Percentiles rank a stretch among this genome's conserved stretches.
Evolutionary conservation across 2,329 filamentous ascomycete species (phyloP).

Genomic region (Rutstroemia sp.): DNA sequence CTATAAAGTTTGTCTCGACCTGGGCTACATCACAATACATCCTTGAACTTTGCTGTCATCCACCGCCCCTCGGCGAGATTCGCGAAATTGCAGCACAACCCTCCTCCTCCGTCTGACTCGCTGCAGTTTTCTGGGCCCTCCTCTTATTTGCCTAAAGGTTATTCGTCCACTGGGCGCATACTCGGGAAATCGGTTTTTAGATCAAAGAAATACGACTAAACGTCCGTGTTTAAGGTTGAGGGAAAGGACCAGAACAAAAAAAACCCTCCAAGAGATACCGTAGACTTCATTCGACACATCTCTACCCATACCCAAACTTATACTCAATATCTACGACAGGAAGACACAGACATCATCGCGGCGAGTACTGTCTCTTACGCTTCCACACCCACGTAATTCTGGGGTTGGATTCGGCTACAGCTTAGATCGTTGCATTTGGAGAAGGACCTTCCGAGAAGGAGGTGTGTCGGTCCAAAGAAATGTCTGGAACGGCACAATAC

Average conservation of each 20-base stretch:
- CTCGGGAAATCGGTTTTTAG: neutral
- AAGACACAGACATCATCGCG: neutral
- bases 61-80: slow-evolving; percentile 5
- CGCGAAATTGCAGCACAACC: slow-evolving; percentile 5
- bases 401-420: slow-evolving; percentile 4
- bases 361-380: neutral
- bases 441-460: slow-evolving; percentile 13
- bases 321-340: neutral
- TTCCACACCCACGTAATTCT: neutral
- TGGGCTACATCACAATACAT: neutral
- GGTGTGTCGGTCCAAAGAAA: slow-evolving; percentile 23
- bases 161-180: neutral
- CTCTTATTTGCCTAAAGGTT: neutral
- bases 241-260: too few relatives aligned
- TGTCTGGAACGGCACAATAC: slow-evolving; percentile 33
- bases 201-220: neutral
- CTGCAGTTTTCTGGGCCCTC: neutral
- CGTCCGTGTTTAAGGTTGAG: too few relatives aligned
- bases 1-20: neutral
- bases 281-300: neutral
- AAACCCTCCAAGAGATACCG: too few relatives aligned
- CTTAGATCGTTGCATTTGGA: slow-evolving; percentile 3
- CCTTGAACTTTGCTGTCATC: neutral
- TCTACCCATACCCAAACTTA: neutral
- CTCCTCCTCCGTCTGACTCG: slow-evolving; percentile 1